phyloP scores from a whole-genome alignment of 306 rosid species.

The Glycine latifolia region DNA sequence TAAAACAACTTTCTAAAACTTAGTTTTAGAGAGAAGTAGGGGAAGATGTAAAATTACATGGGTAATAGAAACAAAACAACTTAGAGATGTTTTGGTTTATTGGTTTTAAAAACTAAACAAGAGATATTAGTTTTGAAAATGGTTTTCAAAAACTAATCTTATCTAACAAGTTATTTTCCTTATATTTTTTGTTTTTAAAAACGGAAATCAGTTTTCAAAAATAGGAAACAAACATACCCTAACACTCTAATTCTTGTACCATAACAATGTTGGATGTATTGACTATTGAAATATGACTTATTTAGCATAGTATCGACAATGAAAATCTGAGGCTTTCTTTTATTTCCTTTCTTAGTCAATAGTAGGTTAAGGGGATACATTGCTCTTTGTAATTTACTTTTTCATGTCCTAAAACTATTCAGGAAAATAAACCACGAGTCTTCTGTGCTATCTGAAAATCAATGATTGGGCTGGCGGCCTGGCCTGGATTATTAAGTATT shows the following conservation, averaged over 20 bases:
- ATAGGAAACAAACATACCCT: background rate
- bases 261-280: background rate
- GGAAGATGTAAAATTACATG: background rate
- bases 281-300: background rate
- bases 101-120: background rate
- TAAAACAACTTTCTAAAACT: background rate
- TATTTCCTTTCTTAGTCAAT: background rate
- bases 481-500: constrained; percentile 14
- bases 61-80: background rate
- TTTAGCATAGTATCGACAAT: background rate
- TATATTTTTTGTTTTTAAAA: background rate
- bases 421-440: background rate
- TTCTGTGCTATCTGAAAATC: constrained; percentile 3
- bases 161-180: background rate
- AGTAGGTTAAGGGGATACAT: constrained; percentile 2
- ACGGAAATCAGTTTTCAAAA: background rate
- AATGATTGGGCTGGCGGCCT: background rate
- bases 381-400: background rate
- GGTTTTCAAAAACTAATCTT: background rate
- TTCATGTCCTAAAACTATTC: background rate
- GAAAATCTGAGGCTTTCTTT: background rate
- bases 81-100: background rate
- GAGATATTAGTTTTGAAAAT: background rate
- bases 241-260: background rate
- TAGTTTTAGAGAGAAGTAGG: background rate